Conservation (phyloP, 2,329 filamentous ascomycete genomes). For the Aspergillus pseudoterreus region DNA sequence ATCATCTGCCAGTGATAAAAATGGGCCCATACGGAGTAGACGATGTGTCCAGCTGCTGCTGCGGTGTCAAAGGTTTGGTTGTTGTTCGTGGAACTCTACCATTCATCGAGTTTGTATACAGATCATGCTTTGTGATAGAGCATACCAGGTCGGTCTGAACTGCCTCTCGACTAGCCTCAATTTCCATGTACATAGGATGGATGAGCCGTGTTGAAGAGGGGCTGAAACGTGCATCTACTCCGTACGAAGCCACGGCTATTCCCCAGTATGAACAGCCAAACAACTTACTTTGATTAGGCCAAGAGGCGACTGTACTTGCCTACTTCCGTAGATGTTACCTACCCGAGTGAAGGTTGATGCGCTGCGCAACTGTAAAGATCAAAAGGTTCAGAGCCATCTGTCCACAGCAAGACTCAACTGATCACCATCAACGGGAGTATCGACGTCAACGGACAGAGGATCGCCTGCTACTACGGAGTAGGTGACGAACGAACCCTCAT, state of each 20-base stretch:
- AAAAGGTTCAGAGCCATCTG: too few species aligned
- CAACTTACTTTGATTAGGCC: not conserved
- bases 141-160: not conserved
- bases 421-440: not conserved
- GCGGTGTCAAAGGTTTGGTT: too few species aligned
- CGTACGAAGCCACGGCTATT: not conserved
- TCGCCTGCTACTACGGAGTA: not conserved
- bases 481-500: not conserved
- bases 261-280: not conserved
- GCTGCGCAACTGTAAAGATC: too few species aligned
- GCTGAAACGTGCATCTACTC: not conserved
- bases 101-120: too few species aligned
- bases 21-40: too few species aligned
- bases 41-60: too few species aligned
- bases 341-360: too few species aligned
- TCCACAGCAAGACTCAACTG: too few species aligned
- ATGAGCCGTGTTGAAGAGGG: not conserved
- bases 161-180: too few species aligned
- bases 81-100: too few species aligned
- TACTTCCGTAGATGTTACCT: not conserved
- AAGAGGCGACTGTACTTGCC: not conserved
- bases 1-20: not conserved
- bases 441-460: not conserved
- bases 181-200: not conserved
- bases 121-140: not conserved